phyloP scores from a whole-genome alignment of 2,329 filamentous ascomycete species.

The Alternaria triticimaculans region DNA sequence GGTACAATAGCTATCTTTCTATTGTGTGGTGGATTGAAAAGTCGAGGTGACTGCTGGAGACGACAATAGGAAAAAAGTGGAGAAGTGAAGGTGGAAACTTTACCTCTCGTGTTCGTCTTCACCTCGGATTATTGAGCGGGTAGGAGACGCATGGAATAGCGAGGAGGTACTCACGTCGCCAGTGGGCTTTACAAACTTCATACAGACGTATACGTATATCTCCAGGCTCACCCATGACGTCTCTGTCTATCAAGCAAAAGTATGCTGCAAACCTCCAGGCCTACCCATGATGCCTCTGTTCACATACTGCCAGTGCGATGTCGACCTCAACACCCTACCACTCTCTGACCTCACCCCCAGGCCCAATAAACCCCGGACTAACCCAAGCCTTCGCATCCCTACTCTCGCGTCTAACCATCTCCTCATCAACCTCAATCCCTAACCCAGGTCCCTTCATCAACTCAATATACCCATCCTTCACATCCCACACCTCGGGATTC shows the following conservation, averaged over 20 bases:
- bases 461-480: conserved; percentile 70
- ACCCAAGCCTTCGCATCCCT: conserved; percentile 69
- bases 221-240: neutral
- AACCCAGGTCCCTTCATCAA: conserved; percentile 66
- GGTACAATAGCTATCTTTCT: neutral
- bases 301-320: neutral
- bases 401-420: conserved; percentile 66
- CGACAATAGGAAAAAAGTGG: neutral
- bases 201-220: neutral
- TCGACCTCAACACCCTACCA: conserved; percentile 58
- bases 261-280: neutral
- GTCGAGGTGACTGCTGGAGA: neutral
- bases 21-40: neutral
- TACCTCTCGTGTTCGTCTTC: neutral
- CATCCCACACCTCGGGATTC: conserved; percentile 69
- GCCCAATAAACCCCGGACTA: conserved; percentile 70
- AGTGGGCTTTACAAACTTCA: too few species aligned
- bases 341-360: conserved; percentile 70
- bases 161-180: neutral
- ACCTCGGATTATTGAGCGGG: neutral
- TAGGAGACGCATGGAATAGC: neutral
- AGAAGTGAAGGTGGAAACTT: neutral
- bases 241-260: neutral
- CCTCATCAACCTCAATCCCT: conserved; percentile 74
- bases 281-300: neutral